These are phyloP conservation scores for Sugiyamaella japonica DNA, from an alignment of 1,139 yeast genomes.

Conservation along the genomic window DNA sequence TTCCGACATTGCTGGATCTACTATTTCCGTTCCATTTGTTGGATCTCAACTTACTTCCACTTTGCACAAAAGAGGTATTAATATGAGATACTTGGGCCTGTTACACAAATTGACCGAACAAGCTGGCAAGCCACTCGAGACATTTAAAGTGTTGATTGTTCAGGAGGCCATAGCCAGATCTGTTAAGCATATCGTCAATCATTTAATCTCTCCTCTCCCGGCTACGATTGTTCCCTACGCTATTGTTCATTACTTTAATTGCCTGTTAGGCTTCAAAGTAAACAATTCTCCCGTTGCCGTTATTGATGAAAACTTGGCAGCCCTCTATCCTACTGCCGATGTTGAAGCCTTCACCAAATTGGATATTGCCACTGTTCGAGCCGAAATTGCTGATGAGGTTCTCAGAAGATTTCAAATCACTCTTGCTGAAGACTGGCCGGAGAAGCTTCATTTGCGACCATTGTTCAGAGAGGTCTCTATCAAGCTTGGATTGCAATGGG, in stretches of 20 bases:
- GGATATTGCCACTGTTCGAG: conserved; percentile 48
- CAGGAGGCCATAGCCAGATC: conserved; percentile 81
- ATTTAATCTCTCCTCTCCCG: conserved; percentile 51
- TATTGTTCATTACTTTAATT: conserved; percentile 72
- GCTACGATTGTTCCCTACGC: conserved; percentile 55
- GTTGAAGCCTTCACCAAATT: conserved; percentile 47
- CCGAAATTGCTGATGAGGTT: conserved; percentile 54
- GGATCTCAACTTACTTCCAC: conserved; percentile 69
- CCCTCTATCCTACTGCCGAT: conserved; percentile 48
- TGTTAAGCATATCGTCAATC: conserved; percentile 70
- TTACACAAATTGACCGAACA: conserved; percentile 26
- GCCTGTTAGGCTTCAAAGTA: conserved; percentile 50
- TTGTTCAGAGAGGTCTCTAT: conserved; percentile 71
- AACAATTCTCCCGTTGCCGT: conserved; percentile 48
- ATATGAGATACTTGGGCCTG: conserved; percentile 80
- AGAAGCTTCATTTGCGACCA: conserved; percentile 35
- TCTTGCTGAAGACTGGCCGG: conserved; percentile 53
- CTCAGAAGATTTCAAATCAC: conserved; percentile 54
- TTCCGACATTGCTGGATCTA: conserved; percentile 50
- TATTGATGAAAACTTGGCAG: conserved; percentile 47
- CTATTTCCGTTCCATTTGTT: conserved; percentile 69
- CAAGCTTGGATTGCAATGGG: conserved; percentile 88
- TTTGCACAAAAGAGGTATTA: conserved; percentile 82
- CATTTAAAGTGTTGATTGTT: conserved; percentile 52
- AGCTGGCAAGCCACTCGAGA: conserved; percentile 23